These are phyloP conservation scores for Fusarium pseudograminearum DNA, from an alignment of 2,329 filamentous ascomycete genomes.

Conservation along the genomic window DNA sequence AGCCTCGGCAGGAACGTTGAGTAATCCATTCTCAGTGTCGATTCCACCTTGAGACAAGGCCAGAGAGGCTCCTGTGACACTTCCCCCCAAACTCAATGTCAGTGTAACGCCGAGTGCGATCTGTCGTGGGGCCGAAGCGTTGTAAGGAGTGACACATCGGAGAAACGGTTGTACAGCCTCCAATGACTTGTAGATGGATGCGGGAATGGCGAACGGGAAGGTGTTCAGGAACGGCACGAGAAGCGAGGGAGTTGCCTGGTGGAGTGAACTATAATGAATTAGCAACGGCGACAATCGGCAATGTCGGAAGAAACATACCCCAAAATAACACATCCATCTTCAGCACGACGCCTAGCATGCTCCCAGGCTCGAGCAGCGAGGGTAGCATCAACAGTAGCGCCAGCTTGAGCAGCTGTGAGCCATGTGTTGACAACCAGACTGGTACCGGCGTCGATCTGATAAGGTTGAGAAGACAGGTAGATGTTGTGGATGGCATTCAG, in stretches of 20 bases:
- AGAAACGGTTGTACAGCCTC: slow-evolving; percentile 88
- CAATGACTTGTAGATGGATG: slow-evolving; percentile 80
- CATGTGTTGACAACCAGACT: slow-evolving; percentile 96
- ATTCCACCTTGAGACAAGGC: slow-evolving; percentile 89
- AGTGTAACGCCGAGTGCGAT: slow-evolving; percentile 84
- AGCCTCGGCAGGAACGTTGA: slow-evolving; percentile 81
- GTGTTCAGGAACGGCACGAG: slow-evolving; percentile 83
- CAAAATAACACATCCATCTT: slow-evolving; percentile 93
- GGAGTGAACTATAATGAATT: slow-evolving; percentile 76
- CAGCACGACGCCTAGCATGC: slow-evolving; percentile 91
- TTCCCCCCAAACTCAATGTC: slow-evolving; percentile 83
- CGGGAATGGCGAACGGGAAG: slow-evolving; percentile 83
- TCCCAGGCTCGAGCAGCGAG: slow-evolving; percentile 91
- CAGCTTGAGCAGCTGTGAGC: slow-evolving; percentile 81
- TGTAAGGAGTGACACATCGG: slow-evolving; percentile 86
- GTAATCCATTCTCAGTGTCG: slow-evolving; percentile 82
- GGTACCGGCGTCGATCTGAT: slow-evolving; percentile 87
- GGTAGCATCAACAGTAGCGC: slow-evolving; percentile 80
- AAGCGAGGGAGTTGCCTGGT: slow-evolving; percentile 87
- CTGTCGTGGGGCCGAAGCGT: slow-evolving; percentile 85
- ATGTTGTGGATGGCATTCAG: slow-evolving; percentile 92
- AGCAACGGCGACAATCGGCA: neutral
- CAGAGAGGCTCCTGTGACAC: slow-evolving; percentile 79
- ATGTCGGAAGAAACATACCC: slow-evolving; percentile 69
- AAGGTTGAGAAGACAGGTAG: slow-evolving; percentile 85